A percentile compares a stretch with the other conserved stretches of the same genome.
Evolutionary conservation across 306 rosid species (phyloP).

Genomic region (Casuarina glauca): DNA sequence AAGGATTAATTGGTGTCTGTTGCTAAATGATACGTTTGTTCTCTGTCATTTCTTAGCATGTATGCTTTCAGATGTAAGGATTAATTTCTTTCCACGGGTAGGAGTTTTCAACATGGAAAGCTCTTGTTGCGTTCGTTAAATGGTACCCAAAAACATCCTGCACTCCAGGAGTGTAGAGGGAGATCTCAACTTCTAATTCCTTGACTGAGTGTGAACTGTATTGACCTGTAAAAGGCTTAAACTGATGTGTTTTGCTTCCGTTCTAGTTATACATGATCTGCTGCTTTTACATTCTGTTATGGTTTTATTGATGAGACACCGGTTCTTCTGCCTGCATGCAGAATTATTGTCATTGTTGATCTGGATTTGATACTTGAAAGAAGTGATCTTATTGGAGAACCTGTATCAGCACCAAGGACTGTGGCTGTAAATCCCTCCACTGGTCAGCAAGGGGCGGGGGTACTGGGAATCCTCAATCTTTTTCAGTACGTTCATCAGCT

Average conservation of each 20-base stretch:
- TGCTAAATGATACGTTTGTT: background rate
- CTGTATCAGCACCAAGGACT: slow-evolving; percentile 36
- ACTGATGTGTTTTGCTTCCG: background rate
- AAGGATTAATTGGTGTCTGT: background rate
- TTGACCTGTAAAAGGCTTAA: background rate
- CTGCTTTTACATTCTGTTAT: background rate
- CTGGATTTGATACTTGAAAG: slow-evolving; percentile 57
- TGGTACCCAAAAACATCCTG: background rate
- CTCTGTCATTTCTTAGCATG: background rate
- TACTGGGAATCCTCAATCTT: slow-evolving; percentile 41
- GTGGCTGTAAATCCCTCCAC: slow-evolving; percentile 25
- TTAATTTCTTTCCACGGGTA: background rate
- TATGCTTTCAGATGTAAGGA: too few relatives aligned
- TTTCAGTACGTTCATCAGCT: slow-evolving; percentile 29
- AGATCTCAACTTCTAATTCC: background rate
- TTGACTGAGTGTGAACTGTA: background rate
- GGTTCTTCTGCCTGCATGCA: slow-evolving; percentile 33
- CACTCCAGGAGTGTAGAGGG: background rate
- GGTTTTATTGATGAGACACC: slow-evolving; percentile 8
- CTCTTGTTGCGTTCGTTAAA: background rate
- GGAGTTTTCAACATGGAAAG: background rate
- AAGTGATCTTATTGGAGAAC: slow-evolving; percentile 67
- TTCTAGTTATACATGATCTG: background rate
- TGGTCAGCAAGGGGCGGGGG: slow-evolving; percentile 36
- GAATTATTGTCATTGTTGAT: slow-evolving; percentile 71